Conservation (phyloP, 176 grass and related monocot species). For the Phoenix dactylifera region DNA sequence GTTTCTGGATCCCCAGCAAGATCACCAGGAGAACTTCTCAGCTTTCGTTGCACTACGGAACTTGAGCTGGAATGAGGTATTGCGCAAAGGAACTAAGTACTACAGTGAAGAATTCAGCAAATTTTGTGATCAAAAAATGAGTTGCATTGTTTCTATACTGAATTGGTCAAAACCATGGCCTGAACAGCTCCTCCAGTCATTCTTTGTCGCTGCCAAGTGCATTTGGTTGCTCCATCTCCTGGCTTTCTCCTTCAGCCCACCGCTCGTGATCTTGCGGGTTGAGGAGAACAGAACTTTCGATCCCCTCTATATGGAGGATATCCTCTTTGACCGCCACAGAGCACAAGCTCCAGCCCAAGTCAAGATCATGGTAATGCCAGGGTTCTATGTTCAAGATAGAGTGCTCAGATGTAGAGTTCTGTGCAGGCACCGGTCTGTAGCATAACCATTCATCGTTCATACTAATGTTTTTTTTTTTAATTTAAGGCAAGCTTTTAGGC, state of each 20-base stretch:
- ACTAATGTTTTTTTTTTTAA: too few relatives aligned
- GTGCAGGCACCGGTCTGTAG: slow-evolving; percentile 28
- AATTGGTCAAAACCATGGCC: slow-evolving; percentile 85
- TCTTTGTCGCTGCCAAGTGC: slow-evolving; percentile 86
- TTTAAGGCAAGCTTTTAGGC: too few relatives aligned
- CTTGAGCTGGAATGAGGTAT: slow-evolving; percentile 89
- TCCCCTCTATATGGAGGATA: slow-evolving; percentile 84
- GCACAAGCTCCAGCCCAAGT: slow-evolving; percentile 29
- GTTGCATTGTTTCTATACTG: slow-evolving; percentile 62
- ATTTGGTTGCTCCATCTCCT: slow-evolving; percentile 94
- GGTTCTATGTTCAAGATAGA: slow-evolving; percentile 73
- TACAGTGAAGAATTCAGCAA: slow-evolving; percentile 74
- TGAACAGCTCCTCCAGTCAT: slow-evolving; percentile 83
- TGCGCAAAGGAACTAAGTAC: slow-evolving; percentile 79
- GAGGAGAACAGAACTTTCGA: slow-evolving; percentile 56
- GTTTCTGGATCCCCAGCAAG: slow-evolving; percentile 53
- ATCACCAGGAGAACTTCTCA: slow-evolving; percentile 58
- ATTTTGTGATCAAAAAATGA: slow-evolving; percentile 97
- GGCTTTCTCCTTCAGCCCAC: slow-evolving; percentile 81
- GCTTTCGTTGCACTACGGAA: slow-evolving; percentile 64
- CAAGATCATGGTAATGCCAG: slow-evolving; percentile 78
- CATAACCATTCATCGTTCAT: neutral
- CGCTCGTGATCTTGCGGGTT: slow-evolving; percentile 45
- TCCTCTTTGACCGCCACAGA: slow-evolving; percentile 36
- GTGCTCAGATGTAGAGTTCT: slow-evolving; percentile 83